A percentile compares a stretch with the other conserved stretches of the same genome.
Conservation (phyloP, 345 rosid species). For the Balakata baccata region DNA sequence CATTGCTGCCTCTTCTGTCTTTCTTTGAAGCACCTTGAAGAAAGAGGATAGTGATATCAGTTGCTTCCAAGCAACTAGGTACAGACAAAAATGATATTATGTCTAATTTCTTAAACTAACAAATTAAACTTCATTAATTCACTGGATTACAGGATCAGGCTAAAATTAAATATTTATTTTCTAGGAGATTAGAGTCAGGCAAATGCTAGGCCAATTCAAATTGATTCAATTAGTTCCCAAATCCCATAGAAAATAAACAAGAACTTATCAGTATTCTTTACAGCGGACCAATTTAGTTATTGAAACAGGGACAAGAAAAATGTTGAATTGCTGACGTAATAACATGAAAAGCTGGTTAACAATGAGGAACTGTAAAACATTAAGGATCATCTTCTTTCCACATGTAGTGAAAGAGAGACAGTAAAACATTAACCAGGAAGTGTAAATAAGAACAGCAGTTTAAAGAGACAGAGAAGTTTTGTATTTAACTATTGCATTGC, state of each 20-base stretch:
- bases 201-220: background rate
- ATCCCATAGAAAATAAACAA: background rate
- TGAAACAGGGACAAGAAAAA: background rate
- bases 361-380: background rate
- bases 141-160: background rate
- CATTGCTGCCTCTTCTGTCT: slow-evolving; percentile 98
- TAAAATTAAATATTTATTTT: background rate
- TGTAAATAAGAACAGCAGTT: background rate
- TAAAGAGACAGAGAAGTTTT: background rate
- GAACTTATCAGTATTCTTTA: background rate
- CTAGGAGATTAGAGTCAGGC: background rate
- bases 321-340: background rate
- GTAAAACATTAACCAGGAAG: too few relatives aligned
- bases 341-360: background rate
- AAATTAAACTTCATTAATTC: background rate
- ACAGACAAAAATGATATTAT: background rate
- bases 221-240: background rate
- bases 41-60: slow-evolving; percentile 12
- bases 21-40: slow-evolving; percentile 92
- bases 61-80: background rate
- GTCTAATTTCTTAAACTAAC: background rate
- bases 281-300: background rate
- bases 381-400: background rate
- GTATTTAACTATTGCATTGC: background rate
- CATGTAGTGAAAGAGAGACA: too few relatives aligned